phyloP scores from a whole-genome alignment of 2,329 filamentous ascomycete genomes.

The Cercospora sp. region DNA sequence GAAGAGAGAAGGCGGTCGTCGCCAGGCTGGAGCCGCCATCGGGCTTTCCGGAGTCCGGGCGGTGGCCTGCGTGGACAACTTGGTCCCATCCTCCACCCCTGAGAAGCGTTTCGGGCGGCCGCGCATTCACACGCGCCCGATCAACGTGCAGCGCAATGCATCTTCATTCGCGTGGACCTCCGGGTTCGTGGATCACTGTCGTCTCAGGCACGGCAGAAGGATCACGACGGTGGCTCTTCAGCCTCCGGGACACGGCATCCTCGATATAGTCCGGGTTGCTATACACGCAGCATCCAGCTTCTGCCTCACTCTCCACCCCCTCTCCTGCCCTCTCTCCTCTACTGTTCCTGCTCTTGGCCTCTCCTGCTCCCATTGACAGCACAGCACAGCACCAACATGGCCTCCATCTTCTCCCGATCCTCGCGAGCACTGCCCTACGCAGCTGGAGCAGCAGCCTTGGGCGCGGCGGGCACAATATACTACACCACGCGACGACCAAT shows the following conservation, averaged over 20 bases:
- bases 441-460: slow-evolving; percentile 20
- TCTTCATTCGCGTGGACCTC: not conserved
- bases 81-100: not conserved
- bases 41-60: not conserved
- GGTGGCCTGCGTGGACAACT: not conserved
- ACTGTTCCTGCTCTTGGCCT: not conserved
- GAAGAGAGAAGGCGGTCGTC: not conserved
- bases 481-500: slow-evolving; percentile 16
- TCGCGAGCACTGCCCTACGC: slow-evolving; percentile 24
- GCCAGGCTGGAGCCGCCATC: not conserved
- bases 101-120: not conserved
- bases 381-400: slow-evolving; percentile 18
- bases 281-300: not conserved
- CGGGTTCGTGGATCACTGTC: not conserved
- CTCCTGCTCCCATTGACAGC: not conserved
- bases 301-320: no score
- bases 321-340: not conserved
- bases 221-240: not conserved
- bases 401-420: slow-evolving; percentile 20
- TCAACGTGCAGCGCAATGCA: not conserved
- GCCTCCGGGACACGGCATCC: not conserved
- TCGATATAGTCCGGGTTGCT: not conserved
- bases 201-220: not conserved
- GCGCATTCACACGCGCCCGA: not conserved
- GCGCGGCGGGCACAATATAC: slow-evolving; percentile 22